Evolutionary conservation across 495 filamentous ascomycete species (phyloP).

Genomic region (Penicillium desertorum): DNA sequence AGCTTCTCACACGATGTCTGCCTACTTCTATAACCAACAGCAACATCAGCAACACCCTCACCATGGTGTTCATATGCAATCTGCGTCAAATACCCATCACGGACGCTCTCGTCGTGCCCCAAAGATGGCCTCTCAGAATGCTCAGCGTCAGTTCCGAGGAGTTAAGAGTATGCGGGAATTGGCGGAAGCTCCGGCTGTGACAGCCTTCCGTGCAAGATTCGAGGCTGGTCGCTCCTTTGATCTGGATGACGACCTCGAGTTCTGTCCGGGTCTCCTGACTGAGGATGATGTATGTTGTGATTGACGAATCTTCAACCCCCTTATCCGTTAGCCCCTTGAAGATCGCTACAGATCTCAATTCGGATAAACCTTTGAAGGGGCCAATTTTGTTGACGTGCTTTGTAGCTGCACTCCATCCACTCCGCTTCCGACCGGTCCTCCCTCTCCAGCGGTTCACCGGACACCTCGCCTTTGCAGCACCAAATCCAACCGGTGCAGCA

Average conservation of each 20-base stretch:
- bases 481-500: constrained; percentile 74
- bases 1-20: constrained; percentile 62
- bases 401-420: constrained; percentile 81
- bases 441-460: constrained; percentile 88
- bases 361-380: not conserved
- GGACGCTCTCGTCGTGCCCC: constrained; percentile 86
- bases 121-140: constrained; percentile 74
- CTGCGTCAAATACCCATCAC: constrained; percentile 69
- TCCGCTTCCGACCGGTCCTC: constrained; percentile 91
- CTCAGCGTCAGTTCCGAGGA: constrained; percentile 80
- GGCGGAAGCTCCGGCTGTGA: constrained; percentile 70
- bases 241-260: constrained; percentile 94
- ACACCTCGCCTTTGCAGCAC: constrained; percentile 82
- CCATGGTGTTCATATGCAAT: constrained; percentile 45
- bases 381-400: constrained; percentile 18
- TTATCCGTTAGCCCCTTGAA: constrained; percentile 6
- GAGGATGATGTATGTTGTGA: constrained; percentile 86
- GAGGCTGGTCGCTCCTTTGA: constrained; percentile 95
- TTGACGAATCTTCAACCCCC: constrained; percentile 7
- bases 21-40: constrained; percentile 66
- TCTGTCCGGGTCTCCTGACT: constrained; percentile 90
- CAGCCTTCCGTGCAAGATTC: constrained; percentile 77
- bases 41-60: constrained; percentile 56
- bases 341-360: constrained; percentile 9
- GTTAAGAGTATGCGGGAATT: constrained; percentile 86